A percentile compares a stretch with the other conserved stretches of the same genome.
phyloP scores from a whole-genome alignment of 2,329 filamentous ascomycete genomes.

The Keithomyces neogunnii region DNA sequence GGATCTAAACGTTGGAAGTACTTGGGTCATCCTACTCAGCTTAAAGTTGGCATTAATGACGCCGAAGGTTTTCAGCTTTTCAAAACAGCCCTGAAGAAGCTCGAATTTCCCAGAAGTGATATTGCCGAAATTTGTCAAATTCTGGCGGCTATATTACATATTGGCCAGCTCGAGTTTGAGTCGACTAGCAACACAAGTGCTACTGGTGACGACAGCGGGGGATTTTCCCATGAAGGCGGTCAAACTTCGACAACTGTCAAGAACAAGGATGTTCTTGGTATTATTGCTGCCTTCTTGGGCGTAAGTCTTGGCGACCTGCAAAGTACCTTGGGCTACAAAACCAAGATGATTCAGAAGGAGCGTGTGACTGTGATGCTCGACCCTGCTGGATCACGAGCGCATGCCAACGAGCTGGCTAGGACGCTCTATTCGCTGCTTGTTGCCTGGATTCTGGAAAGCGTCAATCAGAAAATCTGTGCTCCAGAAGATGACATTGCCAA shows the following conservation, averaged over 20 bases:
- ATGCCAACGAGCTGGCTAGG: slow-evolving; percentile 87
- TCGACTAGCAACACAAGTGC: slow-evolving; percentile 71
- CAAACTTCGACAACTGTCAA: slow-evolving; percentile 79
- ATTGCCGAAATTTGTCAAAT: slow-evolving; percentile 97
- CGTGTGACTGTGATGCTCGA: slow-evolving; percentile 98
- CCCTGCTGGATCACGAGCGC: slow-evolving; percentile 77
- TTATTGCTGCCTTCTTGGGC: slow-evolving; percentile 90
- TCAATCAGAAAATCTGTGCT: slow-evolving; percentile 85
- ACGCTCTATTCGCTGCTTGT: slow-evolving; percentile 92
- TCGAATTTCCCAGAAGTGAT: slow-evolving; percentile 87
- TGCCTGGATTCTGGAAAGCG: slow-evolving; percentile 84
- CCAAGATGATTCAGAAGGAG: slow-evolving; percentile 91
- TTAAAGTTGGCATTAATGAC: slow-evolving; percentile 96
- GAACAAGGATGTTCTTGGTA: slow-evolving; percentile 82
- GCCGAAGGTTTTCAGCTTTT: slow-evolving; percentile 93
- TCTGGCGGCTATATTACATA: slow-evolving; percentile 87
- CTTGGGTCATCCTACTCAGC: slow-evolving; percentile 88
- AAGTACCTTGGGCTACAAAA: slow-evolving; percentile 86
- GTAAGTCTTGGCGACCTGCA: slow-evolving; percentile 76
- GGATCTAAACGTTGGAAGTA: slow-evolving; percentile 81
- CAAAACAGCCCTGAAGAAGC: slow-evolving; percentile 87
- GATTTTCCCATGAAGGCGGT: slow-evolving; percentile 90
- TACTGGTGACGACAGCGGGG: slow-evolving; percentile 83
- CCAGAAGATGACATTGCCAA: slow-evolving; percentile 83
- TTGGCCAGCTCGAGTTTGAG: slow-evolving; percentile 92